A percentile compares a stretch with the other conserved stretches of the same genome.
Evolutionary conservation across 306 rosid species (phyloP).

Genomic region (Rosa rugosa): DNA sequence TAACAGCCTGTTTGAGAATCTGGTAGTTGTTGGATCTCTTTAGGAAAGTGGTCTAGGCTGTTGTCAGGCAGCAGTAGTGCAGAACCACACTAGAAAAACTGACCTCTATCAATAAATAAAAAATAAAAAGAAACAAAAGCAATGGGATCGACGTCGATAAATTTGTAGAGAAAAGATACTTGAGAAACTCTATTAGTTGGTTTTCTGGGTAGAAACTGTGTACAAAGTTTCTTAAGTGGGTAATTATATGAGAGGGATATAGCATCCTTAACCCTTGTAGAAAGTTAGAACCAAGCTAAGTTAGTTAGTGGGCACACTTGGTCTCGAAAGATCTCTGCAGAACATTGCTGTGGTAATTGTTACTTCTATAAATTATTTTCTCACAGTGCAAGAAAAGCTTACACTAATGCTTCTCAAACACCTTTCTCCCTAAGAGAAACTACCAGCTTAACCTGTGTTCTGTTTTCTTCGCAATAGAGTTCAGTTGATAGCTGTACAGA

Average conservation of each 20-base stretch:
- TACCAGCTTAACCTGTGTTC: neutral
- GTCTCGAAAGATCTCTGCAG: too few relatives aligned
- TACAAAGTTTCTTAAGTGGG: neutral
- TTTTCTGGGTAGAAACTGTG: neutral
- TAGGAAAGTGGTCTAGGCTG: neutral
- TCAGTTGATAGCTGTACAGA: neutral
- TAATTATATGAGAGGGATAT: neutral
- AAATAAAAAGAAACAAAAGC: neutral
- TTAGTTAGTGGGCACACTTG: neutral
- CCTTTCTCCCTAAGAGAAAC: neutral
- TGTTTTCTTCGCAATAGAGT: neutral
- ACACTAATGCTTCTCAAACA: neutral
- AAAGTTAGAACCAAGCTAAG: neutral
- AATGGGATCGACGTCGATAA: neutral
- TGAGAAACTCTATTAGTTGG: neutral
- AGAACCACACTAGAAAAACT: neutral
- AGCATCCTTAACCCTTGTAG: neutral
- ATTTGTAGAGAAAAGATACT: neutral
- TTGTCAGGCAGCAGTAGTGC: neutral
- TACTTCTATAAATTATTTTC: neutral
- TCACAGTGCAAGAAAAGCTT: neutral
- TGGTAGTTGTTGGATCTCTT: neutral
- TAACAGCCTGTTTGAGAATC: neutral
- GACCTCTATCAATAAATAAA: neutral
- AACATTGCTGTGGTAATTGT: neutral